A percentile compares a stretch with the other conserved stretches of the same genome.
phyloP scores from a whole-genome alignment of 176 grass and related monocot genomes.

The Cocos nucifera region DNA sequence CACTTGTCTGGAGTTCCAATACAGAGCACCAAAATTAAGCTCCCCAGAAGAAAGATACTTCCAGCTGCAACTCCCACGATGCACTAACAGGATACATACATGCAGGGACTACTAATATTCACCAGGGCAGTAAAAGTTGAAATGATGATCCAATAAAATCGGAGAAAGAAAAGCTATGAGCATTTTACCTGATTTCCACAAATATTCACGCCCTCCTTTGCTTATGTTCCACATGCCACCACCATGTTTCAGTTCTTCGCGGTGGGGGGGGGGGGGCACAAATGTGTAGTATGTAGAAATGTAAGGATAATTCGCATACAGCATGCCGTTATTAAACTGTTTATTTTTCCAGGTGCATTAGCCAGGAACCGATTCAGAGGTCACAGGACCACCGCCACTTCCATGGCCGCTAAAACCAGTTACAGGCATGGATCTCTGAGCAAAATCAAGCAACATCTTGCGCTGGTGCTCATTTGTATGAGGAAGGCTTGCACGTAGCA shows the following conservation, averaged over 20 bases:
- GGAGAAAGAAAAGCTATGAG: no score
- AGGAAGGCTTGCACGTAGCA: constrained; percentile 83
- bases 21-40: constrained; percentile 1
- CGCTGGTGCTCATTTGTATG: constrained; percentile 89
- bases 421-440: constrained; percentile 65
- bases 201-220: no score
- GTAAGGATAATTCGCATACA: neutral
- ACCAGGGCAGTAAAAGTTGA: neutral
- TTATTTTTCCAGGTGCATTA: constrained; percentile 27
- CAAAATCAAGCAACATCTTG: constrained; percentile 70
- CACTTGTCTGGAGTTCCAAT: neutral
- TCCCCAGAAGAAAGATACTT: neutral
- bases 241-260: neutral
- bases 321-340: neutral
- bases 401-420: constrained; percentile 47
- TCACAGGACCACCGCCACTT: constrained; percentile 32
- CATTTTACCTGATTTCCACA: no score
- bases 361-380: constrained; percentile 81
- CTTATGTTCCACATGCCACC: no score
- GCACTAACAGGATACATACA: neutral
- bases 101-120: neutral
- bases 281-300: neutral
- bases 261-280: neutral
- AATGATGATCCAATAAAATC: no score
- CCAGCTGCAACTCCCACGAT: neutral